Evolutionary conservation across 2,329 filamentous ascomycete species (phyloP), one percentile per base, ranked within the genome.

Genomic region (Fusarium verticillioides): DNA sequence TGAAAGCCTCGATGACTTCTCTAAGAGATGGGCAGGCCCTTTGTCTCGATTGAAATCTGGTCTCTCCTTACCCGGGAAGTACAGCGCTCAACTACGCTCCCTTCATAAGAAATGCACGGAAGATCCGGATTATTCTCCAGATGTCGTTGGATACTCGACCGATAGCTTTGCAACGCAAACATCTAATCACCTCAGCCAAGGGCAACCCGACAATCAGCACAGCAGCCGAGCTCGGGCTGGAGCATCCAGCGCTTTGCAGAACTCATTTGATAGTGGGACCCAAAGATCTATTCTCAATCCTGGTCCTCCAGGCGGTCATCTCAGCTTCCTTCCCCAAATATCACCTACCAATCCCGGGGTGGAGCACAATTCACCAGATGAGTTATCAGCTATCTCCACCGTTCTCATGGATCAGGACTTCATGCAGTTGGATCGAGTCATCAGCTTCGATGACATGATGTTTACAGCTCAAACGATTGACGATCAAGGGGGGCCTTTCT

Each of bases 381-480:
- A 78, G 43, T 57, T 81, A 1, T 78, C 78, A 1, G 66, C 72
- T 1, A 83, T 83, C 5, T 81, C 78, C 1, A 79, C 79, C 3
- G 76, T 78, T 28, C 56, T 81, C 3, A 78, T 81, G 72, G 74
- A 81, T 10, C 79, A 81, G 21, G 60, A 75, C 0, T 82, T 82
- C n/a, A 74, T 80, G 66, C 77, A 79, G 3, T 58, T 82, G 52
- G 81, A 82, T 16, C 63, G 81, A 1, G 71, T 82, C 0, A 82
- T 82, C 5, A 81, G 78, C 19, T 81, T 81, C n/a, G 79, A 82
- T 28, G 81, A 82, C 37, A 78, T 79, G 70, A 78, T 81, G 63
- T 82, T 81, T n/a, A 75, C 76, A 5, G 67, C 71, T 30, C 71
- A 73, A 16, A 74, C 71, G 23, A 67, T 62, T 7, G 58, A 68